Base-by-base conservation (phyloP, 345 rosid genomes). In the Fremontodendron californicum region DNA sequence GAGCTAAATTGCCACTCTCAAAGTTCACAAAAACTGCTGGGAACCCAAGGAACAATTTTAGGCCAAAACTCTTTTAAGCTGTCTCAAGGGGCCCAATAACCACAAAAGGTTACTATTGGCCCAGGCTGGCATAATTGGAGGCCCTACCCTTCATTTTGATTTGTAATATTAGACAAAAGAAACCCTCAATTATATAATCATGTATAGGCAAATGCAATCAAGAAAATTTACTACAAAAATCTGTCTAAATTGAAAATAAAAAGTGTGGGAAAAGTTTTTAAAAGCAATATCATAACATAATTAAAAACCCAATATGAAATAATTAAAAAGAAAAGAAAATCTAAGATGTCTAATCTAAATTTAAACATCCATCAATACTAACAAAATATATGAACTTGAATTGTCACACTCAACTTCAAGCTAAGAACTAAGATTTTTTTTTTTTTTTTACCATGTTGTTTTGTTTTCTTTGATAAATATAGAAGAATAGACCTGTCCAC, bases 41-140 rank as follows among this genome's bases (percentile, higher is more conserved):
- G 27, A 70, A 45, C 19, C 27, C 54, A 9, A 12, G 25, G 39
- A 48, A 49, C 60, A 68, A 15, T 21, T 13, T 71, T 29, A 6
- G 60, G 58, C 60, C 3, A 0, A 11, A 12, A 54, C 0, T 39
- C 3, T 19, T 3, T 21, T 3, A 23, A 39, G 18, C 35, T 19
- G 19, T 80, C 46, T 39, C 19, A 33, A 19, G 39, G 67, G 81
- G 46, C 78, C 81, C 74, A 46, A 64, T 16, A 72, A 31, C 57
- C 78, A 46, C 9, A 33, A 52, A 54, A 25, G 73, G 12, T 60
- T 11, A 18, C 12, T 11, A 49, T 54, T 19, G 79, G 66, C 60
- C 79, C 73, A 51, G 52, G 35, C 46, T 73, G 43, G 52, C 62
- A 71, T 57, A 15, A 6, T 68, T 68, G 29, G 9, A 33, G 42